Conservation (phyloP, 2,329 filamentous ascomycete species). For the Saccharata proteae region DNA sequence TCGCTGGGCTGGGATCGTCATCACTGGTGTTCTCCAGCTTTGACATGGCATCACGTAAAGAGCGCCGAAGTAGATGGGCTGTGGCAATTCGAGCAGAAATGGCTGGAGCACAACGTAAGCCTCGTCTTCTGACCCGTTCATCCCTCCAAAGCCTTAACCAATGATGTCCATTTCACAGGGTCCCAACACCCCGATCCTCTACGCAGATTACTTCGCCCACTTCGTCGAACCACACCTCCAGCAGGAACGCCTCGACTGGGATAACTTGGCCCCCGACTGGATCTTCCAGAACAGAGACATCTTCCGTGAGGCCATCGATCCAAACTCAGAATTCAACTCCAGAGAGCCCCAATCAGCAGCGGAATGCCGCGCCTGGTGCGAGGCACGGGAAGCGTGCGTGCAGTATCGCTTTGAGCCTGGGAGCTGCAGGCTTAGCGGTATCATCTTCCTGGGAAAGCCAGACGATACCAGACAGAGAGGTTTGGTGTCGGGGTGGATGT, state of each 20-base stretch:
- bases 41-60: slow-evolving; percentile 25
- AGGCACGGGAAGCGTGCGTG: slow-evolving; percentile 19
- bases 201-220: slow-evolving; percentile 20
- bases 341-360: slow-evolving; percentile 15
- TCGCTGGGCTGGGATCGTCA: slow-evolving; percentile 26
- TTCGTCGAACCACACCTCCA: slow-evolving; percentile 19
- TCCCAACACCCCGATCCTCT: slow-evolving; percentile 21
- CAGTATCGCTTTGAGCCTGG: slow-evolving; percentile 24
- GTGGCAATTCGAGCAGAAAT: slow-evolving; percentile 21
- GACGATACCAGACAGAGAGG: slow-evolving; percentile 10
- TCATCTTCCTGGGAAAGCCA: slow-evolving; percentile 17
- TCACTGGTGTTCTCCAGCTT: slow-evolving; percentile 31
- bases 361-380: slow-evolving; percentile 19
- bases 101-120: slow-evolving; percentile 16
- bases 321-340: slow-evolving; percentile 13
- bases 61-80: slow-evolving; percentile 15
- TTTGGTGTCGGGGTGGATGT: slow-evolving; percentile 21
- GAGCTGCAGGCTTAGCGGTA: slow-evolving; percentile 21
- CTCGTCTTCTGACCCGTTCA: not conserved
- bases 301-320: slow-evolving; percentile 5
- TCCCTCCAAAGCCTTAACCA: not conserved
- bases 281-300: slow-evolving; percentile 5
- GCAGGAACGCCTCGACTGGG: slow-evolving; percentile 19
- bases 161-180: slow-evolving; percentile 10
- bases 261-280: slow-evolving; percentile 21